phyloP scores from a whole-genome alignment of 2,329 filamentous ascomycete species.

The Coniochaeta sp. region DNA sequence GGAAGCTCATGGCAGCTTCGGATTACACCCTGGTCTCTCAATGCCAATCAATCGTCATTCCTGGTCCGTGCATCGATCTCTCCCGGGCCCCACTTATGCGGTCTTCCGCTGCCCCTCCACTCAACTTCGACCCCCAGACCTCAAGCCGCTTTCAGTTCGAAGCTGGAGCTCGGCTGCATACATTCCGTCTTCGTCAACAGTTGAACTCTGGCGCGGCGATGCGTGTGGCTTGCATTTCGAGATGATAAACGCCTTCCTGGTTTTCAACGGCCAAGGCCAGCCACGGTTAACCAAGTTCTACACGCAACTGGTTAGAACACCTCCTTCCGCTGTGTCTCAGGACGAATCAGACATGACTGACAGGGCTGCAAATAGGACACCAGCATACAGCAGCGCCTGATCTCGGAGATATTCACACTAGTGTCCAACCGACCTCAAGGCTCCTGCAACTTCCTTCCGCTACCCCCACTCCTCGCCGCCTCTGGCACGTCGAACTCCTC shows the following conservation, averaged over 20 bases:
- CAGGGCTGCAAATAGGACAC: slow-evolving; percentile 63
- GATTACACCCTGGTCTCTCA: not conserved
- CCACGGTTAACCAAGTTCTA: slow-evolving; percentile 98
- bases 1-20: not conserved
- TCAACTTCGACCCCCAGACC: not conserved
- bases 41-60: not conserved
- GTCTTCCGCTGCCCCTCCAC: not conserved
- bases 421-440: slow-evolving; percentile 87
- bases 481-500: slow-evolving; percentile 57
- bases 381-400: slow-evolving; percentile 90
- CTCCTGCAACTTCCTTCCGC: slow-evolving; percentile 93
- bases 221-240: not conserved
- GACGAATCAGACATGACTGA: not conserved
- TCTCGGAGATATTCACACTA: slow-evolving; percentile 94
- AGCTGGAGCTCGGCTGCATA: not conserved
- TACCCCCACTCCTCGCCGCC: slow-evolving; percentile 57
- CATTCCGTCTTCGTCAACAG: not conserved
- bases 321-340: not conserved
- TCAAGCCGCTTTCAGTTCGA: not conserved
- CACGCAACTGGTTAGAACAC: slow-evolving; percentile 68
- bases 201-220: not conserved
- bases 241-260: slow-evolving; percentile 98
- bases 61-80: not conserved
- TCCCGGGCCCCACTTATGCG: not conserved
- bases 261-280: slow-evolving; percentile 98